Evolutionary conservation across 2,329 filamentous ascomycete genomes (phyloP), one percentile per base, ranked within the genome.

Genomic region (Cryphonectria naterciae): DNA sequence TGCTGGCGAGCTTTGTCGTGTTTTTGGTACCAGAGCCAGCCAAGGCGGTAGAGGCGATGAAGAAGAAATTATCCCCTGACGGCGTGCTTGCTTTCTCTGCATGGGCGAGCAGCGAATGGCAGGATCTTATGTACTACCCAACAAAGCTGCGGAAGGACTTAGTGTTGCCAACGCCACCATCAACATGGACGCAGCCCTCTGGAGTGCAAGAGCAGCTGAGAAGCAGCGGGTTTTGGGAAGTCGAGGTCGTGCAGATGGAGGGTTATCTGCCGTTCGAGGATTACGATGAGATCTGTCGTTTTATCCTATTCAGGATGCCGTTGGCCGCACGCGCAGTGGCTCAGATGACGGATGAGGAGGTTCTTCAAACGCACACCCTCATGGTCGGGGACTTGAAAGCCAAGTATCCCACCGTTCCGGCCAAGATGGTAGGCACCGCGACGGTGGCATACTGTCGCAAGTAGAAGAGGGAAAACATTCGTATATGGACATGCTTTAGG

Each of bases 401-500:
- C 6, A 73, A 73, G 60, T 67, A 73, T 58, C 71, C 74, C 43
- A 58, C 37, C 7, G 19, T 75, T 17, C 73, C 74, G n/a, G 73
- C 73, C 19, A 72, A 68, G 60, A 72, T 75, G 66, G 54, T 68
- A 17, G 71, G 74, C 28, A 72, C 70, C 32, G 69, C 71, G 8
- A 70, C 73, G n/a, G 70, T 75, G 52, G 74, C 74, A 6, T 75
- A 75, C 52, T 70, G 61, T 39, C 63, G 71, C 19, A 74, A 74
- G 35, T 74, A 74, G 74, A 13, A 74, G 37, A 41, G 39, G 39
- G 39, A 41, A 13, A 41, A 11, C 11, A 15, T 41, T 41, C 39
- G 10, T 41, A 10, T 41, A 15, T 15, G 3, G 13, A 15, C 13
- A 41, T 15, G 10, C 39, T 41, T 41, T 15, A 15, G 11, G 39